These are phyloP conservation scores for Cutaneotrichosporon dermatis DNA, from an alignment of 1,284 basidiomycete genomes.

Conservation along the genomic window DNA sequence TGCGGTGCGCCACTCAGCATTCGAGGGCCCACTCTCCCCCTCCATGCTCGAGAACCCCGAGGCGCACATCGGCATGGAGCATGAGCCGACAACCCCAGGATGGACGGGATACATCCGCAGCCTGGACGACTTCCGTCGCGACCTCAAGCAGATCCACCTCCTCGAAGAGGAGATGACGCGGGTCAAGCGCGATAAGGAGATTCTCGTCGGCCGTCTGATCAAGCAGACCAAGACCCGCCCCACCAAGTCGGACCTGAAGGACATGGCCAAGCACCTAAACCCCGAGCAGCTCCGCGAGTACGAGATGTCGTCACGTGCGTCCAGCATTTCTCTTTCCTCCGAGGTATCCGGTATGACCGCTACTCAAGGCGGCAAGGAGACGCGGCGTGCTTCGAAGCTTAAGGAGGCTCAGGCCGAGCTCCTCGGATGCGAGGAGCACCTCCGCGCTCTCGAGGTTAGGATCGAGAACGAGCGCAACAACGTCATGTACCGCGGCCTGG, in stretches of 20 bases:
- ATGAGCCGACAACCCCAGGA: constrained; percentile 31
- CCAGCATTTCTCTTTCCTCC: constrained; percentile 28
- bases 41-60: constrained; percentile 7
- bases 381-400: constrained; percentile 43
- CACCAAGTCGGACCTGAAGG: constrained; percentile 43
- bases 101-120: constrained; percentile 46
- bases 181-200: constrained; percentile 48
- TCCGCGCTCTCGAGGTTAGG: constrained; percentile 42
- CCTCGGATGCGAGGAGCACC: constrained; percentile 48
- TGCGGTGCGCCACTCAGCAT: constrained; percentile 46
- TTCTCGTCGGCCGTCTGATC: constrained; percentile 47
- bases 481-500: constrained; percentile 47
- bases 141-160: constrained; percentile 48
- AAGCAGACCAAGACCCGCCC: constrained; percentile 47
- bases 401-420: constrained; percentile 49
- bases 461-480: constrained; percentile 49
- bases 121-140: constrained; percentile 47
- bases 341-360: constrained; percentile 25
- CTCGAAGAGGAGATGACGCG: constrained; percentile 48
- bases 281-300: constrained; percentile 4
- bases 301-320: constrained; percentile 29
- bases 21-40: constrained; percentile 45
- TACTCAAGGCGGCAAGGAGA: constrained; percentile 30
- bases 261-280: constrained; percentile 27
- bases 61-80: background rate